Conservation (phyloP, 140 eudicot species). For the Bidens hawaiensis region DNA sequence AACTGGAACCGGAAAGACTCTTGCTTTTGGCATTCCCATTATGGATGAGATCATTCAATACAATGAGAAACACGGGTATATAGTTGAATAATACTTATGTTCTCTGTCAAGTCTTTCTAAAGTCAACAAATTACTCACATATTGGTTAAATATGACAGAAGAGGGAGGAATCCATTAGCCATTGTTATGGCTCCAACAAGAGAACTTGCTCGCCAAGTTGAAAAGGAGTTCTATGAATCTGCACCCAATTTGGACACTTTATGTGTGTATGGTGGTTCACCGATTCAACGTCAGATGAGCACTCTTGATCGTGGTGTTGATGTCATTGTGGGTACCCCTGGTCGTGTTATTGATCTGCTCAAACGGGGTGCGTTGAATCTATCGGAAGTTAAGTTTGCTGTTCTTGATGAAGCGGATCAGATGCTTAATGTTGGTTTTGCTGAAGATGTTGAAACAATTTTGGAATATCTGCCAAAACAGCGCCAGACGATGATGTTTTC, state of each 20-base stretch:
- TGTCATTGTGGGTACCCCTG: conserved; percentile 84
- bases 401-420: conserved; percentile 92
- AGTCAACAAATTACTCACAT: not conserved
- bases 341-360: conserved; percentile 75
- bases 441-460: conserved; percentile 78
- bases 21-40: conserved; percentile 96
- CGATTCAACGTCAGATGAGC: conserved; percentile 79
- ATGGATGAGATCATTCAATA: conserved; percentile 75
- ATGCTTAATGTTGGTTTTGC: conserved; percentile 95
- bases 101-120: not conserved
- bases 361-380: conserved; percentile 72
- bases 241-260: conserved; percentile 63
- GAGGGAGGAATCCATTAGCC: conserved; percentile 75
- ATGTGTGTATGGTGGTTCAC: conserved; percentile 86
- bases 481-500: conserved; percentile 96
- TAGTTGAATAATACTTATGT: not conserved
- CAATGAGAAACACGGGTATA: conserved; percentile 79
- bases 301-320: conserved; percentile 74
- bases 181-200: conserved; percentile 82
- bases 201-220: conserved; percentile 88
- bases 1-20: conserved; percentile 96
- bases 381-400: conserved; percentile 63
- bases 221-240: conserved; percentile 72
- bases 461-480: conserved; percentile 52
- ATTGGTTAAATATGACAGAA: conserved; percentile 27